Evolutionary conservation across 164 flowering plant species (phyloP), one percentile per base, ranked within the genome.

Genomic region (Nymphaea colorata): DNA sequence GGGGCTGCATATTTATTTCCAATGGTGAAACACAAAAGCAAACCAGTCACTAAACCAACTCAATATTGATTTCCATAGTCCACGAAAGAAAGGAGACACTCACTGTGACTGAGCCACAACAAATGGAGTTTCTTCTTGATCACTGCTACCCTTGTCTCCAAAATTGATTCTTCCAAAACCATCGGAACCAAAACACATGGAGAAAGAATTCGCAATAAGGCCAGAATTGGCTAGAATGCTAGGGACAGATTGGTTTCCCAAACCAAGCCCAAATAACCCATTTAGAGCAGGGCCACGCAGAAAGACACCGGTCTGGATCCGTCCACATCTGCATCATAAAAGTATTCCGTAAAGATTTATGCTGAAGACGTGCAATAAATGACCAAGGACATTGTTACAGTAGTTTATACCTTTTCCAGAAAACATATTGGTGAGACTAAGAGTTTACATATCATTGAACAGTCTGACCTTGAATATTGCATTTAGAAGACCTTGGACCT

Each of bases 251-350:
- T 77, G 51, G 64, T 75, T 79, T 5, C 68, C 78, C 79, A 90
- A 73, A 10, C 95, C 97, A 67, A 95, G 98, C 41, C 98, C 99
- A 74, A 92, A 78, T 47, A 92, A 79, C 73, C 99, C 99, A 71
- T 92, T 89, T 3, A 87, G 85, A 71, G 96, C 98, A 45, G 81
- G 92, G 76, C 83, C 85, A 12, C 74, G 74, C 76, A 86, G 75
- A 73, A 92, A 92, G 44, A 81, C 74, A 69, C 98, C 99, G 17
- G 90, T 89, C 78, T 92, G 91, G 64, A 70, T 74, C 71, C 71
- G 77, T 62, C 98, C 99, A 81, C 96, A 95, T 10, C 99, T 95
- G 84, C 80, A 70, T 51, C 57, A 4, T 51, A 3, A 51, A 51
- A 51, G 57, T 25, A 25, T 25, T 0, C 36, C 36, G 1, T 25